Conservation (phyloP, 2,329 filamentous ascomycete genomes). For the Diplodia intermedia region DNA sequence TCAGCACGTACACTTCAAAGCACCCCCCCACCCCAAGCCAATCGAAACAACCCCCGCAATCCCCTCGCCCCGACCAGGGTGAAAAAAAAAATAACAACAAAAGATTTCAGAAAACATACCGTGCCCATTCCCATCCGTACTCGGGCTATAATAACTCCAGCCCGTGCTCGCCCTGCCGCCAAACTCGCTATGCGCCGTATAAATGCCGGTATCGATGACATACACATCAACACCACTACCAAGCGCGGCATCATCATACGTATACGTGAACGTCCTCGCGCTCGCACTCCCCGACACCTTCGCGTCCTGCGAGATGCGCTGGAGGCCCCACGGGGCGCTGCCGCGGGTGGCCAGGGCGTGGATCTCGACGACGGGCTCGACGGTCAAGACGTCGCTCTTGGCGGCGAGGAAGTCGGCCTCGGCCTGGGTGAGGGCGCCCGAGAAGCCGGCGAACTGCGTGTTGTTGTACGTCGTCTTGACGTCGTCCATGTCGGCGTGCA, state of each 20-base stretch:
- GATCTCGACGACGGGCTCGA: constrained; percentile 16
- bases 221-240: constrained; percentile 59
- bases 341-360: constrained; percentile 1
- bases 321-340: constrained; percentile 42
- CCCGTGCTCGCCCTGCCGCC: constrained; percentile 42
- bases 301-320: constrained; percentile 39
- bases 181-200: constrained; percentile 57
- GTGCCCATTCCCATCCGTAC: constrained; percentile 26
- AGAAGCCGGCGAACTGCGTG: constrained; percentile 29
- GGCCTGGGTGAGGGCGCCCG: constrained; percentile 7
- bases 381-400: constrained; percentile 6
- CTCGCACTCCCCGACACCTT: background rate
- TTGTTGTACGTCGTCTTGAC: constrained; percentile 28
- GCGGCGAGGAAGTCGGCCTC: constrained; percentile 15
- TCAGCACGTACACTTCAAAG: too few species aligned
- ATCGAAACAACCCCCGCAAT: too few species aligned
- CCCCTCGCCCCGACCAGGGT: too few species aligned
- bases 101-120: background rate
- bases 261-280: constrained; percentile 22
- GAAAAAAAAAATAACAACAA: background rate
- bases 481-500: constrained; percentile 23
- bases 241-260: constrained; percentile 21
- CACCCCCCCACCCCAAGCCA: too few species aligned
- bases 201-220: constrained; percentile 71
- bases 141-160: constrained; percentile 8